phyloP scores from a whole-genome alignment of 2,329 filamentous ascomycete species.

The Colletotrichum sp. region DNA sequence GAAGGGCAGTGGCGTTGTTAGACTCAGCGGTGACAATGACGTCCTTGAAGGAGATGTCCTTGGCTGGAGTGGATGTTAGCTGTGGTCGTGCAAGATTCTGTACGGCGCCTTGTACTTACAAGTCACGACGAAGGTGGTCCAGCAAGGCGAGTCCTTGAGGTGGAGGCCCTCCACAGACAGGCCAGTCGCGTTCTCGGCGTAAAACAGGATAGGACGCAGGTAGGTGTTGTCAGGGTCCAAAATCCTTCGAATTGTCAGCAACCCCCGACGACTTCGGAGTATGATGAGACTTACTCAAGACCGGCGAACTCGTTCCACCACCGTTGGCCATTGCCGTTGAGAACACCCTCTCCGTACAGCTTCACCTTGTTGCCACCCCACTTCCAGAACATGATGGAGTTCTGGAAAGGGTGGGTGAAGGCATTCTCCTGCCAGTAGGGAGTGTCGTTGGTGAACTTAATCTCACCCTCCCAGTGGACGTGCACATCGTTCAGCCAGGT shows the following conservation, averaged over 20 bases:
- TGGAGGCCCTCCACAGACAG: slow-evolving; percentile 62
- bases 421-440: slow-evolving; percentile 69
- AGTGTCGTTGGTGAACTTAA: slow-evolving; percentile 65
- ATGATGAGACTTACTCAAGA: slow-evolving; percentile 11
- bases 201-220: slow-evolving; percentile 63
- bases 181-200: slow-evolving; percentile 65
- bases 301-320: slow-evolving; percentile 69
- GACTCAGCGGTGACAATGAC: slow-evolving; percentile 59
- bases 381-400: slow-evolving; percentile 70
- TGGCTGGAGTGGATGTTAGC: slow-evolving; percentile 25
- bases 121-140: slow-evolving; percentile 66
- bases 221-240: slow-evolving; percentile 57
- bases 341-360: slow-evolving; percentile 58
- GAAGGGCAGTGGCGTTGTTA: slow-evolving; percentile 61
- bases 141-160: slow-evolving; percentile 65
- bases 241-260: slow-evolving; percentile 31
- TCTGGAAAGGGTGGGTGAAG: slow-evolving; percentile 69
- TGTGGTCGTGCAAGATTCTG: no score
- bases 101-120: slow-evolving; percentile 37
- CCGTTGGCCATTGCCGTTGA: slow-evolving; percentile 64
- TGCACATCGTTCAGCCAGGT: slow-evolving; percentile 67
- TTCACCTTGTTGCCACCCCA: slow-evolving; percentile 71
- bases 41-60: slow-evolving; percentile 58
- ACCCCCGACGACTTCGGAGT: neutral
- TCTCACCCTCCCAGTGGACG: slow-evolving; percentile 46